phyloP scores from a whole-genome alignment of 1,139 yeast genomes.

The Saccharomyces hybrid region DNA sequence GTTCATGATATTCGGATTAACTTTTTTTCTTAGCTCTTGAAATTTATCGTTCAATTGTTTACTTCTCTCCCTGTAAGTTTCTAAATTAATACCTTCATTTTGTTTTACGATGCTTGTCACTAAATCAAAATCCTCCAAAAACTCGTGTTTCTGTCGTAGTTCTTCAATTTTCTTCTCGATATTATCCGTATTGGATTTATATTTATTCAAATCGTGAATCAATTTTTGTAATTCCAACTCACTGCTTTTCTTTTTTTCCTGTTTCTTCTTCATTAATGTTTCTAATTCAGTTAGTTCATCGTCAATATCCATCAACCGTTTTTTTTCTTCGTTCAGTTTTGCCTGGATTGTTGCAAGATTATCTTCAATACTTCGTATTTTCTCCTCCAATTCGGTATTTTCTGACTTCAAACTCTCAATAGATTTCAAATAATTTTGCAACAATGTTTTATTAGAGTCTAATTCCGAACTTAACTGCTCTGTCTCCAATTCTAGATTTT shows the following conservation, averaged over 20 bases:
- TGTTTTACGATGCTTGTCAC: constrained; percentile 48
- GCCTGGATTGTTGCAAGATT: constrained; percentile 16
- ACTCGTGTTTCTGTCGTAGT: constrained; percentile 51
- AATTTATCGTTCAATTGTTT: constrained; percentile 53
- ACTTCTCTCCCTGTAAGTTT: constrained; percentile 53
- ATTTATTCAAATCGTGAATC: constrained; percentile 57
- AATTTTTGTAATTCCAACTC: constrained; percentile 54
- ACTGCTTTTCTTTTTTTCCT: constrained; percentile 41
- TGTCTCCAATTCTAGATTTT: constrained; percentile 58
- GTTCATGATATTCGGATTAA: constrained; percentile 82
- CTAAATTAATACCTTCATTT: constrained; percentile 55
- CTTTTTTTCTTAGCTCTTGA: constrained; percentile 72
- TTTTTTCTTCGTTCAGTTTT: constrained; percentile 44
- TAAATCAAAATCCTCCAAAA: constrained; percentile 64
- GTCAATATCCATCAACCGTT: constrained; percentile 58
- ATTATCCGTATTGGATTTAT: constrained; percentile 38
- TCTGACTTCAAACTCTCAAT: constrained; percentile 39
- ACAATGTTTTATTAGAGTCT: constrained; percentile 38
- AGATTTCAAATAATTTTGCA: constrained; percentile 32
- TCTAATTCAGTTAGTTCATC: constrained; percentile 70
- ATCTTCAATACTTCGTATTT: constrained; percentile 20
- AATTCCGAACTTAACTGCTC: constrained; percentile 64
- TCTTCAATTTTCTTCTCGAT: constrained; percentile 41
- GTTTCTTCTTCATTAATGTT: constrained; percentile 45
- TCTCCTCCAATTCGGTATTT: constrained; percentile 27